Base-by-base conservation (phyloP, 805 yeast species). In the Schizosaccharomyces japonicus region DNA sequence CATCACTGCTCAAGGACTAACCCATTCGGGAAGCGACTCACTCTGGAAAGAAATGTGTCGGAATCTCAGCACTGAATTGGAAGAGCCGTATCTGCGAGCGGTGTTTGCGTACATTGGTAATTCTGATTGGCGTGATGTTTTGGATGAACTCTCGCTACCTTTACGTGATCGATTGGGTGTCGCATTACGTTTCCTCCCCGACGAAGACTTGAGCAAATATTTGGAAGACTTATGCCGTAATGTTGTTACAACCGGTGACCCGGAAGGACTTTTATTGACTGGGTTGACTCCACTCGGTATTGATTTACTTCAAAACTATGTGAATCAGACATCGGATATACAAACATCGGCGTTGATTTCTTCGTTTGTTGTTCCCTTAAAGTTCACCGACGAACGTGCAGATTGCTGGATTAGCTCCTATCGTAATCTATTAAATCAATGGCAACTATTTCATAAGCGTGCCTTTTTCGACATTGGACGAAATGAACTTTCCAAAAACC, bases 91-190 rank as follows among this genome's bases (percentile, higher is more conserved):
- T 58, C 63, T 87, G 50, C 65, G 95, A 40, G 94, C 93, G 0
- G 80, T 87, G 1, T 87, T 87, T 66, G 95, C 95, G 0, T 87
- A 76, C 55, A 78, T 87, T 48, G 84, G 95, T 0, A 95, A 87
- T 57, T 80, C 82, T 44, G 90, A 85, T 53, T 87, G 96, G 95
- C 78, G 87, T 77, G 95, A 83, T 56, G 94, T 87, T 1, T 66
- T 87, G 47, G 94, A 83, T 57, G 95, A 87, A 56, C 75, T 78
- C 17, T 78, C 94, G 1, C 67, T 87, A 39, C 94, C 98, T 0
- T 64, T 87, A 36, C 68, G 87, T 48, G 98, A 87, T 57, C 66
- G 94, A 53, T 62, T 87, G 10, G 95, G 95, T 1, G 87, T 87
- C 26, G 95, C 96, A 0, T 65, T 87, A 23, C 67, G 95, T 45